Evolutionary conservation across 2,329 filamentous ascomycete species (phyloP).

Genomic region (Hansfordia pulvinata): DNA sequence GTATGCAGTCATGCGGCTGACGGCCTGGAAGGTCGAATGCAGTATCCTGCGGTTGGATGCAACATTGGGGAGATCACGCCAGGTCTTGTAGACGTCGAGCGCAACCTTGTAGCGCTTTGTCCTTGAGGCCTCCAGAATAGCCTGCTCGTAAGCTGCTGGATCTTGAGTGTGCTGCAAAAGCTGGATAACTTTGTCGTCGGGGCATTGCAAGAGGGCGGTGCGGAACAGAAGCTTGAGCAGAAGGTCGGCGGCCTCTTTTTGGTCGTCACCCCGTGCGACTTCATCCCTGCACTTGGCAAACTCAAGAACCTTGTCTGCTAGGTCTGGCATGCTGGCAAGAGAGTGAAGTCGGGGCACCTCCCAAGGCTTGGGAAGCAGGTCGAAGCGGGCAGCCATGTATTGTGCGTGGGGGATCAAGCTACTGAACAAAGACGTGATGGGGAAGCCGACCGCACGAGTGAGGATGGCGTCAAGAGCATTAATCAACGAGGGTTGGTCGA

Average conservation of each 20-base stretch:
- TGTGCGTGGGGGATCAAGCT: too few species aligned
- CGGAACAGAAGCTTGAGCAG: slow-evolving; percentile 15
- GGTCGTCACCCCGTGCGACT: too few species aligned
- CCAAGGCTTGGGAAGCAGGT: too few species aligned
- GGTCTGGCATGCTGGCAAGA: slow-evolving; percentile 10
- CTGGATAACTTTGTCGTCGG: slow-evolving; percentile 12
- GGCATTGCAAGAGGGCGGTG: slow-evolving; percentile 12
- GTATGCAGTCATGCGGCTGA: slow-evolving; percentile 17
- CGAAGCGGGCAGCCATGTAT: too few species aligned
- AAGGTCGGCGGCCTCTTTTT: slow-evolving; percentile 8
- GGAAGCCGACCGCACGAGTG: too few species aligned
- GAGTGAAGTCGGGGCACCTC: too few species aligned
- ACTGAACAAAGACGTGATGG: too few species aligned
- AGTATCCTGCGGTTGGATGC: slow-evolving; percentile 24
- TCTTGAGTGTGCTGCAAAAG: slow-evolving; percentile 28
- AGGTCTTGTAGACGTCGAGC: slow-evolving; percentile 28
- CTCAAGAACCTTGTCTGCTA: slow-evolving; percentile 12
- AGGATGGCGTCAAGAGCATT: too few species aligned
- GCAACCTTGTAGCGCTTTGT: slow-evolving; percentile 17
- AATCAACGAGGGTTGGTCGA: too few species aligned
- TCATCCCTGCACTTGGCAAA: slow-evolving; percentile 7
- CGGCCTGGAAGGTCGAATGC: slow-evolving; percentile 25
- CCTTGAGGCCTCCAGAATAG: slow-evolving; percentile 20
- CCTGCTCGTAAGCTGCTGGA: slow-evolving; percentile 25
- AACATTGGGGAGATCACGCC: slow-evolving; percentile 25